Conservation (phyloP, 768 basidiomycete genomes). For the Leccinum uliginosum region DNA sequence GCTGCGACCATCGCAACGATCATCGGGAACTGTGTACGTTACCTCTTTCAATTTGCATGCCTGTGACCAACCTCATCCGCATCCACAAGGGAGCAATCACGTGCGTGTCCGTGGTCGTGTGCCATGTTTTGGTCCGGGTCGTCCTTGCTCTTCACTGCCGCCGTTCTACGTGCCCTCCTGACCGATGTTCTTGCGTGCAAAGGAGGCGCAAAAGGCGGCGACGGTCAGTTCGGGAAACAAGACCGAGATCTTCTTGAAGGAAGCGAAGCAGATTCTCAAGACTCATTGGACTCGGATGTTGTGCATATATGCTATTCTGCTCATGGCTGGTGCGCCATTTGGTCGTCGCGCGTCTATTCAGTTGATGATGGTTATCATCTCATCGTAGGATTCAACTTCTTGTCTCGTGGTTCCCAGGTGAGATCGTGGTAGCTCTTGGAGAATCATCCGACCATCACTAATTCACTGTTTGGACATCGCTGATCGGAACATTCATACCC, state of each 20-base stretch:
- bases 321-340: slow-evolving; percentile 57
- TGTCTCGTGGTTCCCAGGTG: slow-evolving; percentile 69
- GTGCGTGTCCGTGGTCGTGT: slow-evolving; percentile 25
- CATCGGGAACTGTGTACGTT: slow-evolving; percentile 46
- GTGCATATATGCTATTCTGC: slow-evolving; percentile 77
- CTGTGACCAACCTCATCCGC: not conserved
- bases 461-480: not conserved
- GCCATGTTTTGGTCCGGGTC: no score
- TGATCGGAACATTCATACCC: not conserved
- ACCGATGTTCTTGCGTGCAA: no score
- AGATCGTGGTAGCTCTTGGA: not conserved
- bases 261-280: slow-evolving; percentile 74
- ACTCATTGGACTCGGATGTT: slow-evolving; percentile 65
- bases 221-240: slow-evolving; percentile 41
- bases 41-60: not conserved
- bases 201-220: no score
- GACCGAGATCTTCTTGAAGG: slow-evolving; percentile 67
- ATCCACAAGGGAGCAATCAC: slow-evolving; percentile 40
- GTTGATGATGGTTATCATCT: not conserved
- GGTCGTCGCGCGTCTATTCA: not conserved
- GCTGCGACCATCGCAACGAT: not conserved
- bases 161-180: no score
- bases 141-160: no score
- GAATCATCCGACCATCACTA: no score
- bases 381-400: slow-evolving; percentile 63